Conservation (phyloP, 2,329 filamentous ascomycete genomes). For the Verticillium isaacii region DNA sequence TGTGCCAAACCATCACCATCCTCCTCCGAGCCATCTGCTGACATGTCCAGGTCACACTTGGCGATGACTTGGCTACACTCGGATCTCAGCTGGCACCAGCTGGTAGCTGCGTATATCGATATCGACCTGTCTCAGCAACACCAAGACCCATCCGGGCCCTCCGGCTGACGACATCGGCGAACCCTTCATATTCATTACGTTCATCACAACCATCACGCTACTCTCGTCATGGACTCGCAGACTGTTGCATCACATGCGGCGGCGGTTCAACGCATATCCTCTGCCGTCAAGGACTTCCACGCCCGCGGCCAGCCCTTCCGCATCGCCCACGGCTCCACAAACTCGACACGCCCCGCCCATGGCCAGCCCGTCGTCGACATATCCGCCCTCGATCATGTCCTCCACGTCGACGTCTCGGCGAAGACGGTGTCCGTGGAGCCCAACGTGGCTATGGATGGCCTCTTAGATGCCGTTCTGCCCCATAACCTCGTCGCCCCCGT, state of each 20-base stretch:
- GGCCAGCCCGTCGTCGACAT: constrained; percentile 61
- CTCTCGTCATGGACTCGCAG: background rate
- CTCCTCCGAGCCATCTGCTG: too few species aligned
- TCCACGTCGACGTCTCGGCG: constrained; percentile 49
- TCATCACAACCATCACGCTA: background rate
- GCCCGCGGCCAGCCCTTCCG: constrained; percentile 52
- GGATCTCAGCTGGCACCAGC: background rate
- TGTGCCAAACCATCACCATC: too few species aligned
- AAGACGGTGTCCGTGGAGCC: constrained; percentile 63
- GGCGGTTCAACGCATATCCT: constrained; percentile 37
- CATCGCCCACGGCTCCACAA: constrained; percentile 75
- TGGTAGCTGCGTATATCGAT: background rate
- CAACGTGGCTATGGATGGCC: constrained; percentile 63
- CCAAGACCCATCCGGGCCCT: background rate
- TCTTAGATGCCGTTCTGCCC: constrained; percentile 53
- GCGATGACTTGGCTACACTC: background rate
- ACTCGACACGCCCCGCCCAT: constrained; percentile 61
- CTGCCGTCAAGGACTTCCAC: constrained; percentile 38
- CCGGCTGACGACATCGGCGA: background rate
- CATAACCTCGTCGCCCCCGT: constrained; percentile 57
- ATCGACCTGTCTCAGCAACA: background rate
- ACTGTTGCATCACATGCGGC: constrained; percentile 28
- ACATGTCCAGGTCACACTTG: background rate
- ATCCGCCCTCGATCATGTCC: constrained; percentile 56
- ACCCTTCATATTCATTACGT: background rate